phyloP scores from a whole-genome alignment of 2,329 filamentous ascomycete genomes.

The Colletotrichum sp. region DNA sequence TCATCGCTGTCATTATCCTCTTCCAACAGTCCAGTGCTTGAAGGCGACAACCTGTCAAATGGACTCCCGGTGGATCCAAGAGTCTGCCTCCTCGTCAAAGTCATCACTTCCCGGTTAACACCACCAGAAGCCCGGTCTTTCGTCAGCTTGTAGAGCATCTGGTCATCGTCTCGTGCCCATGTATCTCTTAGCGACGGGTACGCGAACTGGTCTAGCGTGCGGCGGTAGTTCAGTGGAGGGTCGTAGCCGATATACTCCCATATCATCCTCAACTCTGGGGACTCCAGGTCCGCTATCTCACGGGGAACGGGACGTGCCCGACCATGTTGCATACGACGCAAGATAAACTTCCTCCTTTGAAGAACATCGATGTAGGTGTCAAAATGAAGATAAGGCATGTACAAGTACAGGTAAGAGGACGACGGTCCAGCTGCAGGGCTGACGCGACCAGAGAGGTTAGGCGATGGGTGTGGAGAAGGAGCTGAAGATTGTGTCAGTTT shows the following conservation, averaged over 20 bases:
- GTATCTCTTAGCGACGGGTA: conserved; percentile 67
- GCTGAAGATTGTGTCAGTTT: conserved; percentile 25
- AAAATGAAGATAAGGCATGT: conserved; percentile 66
- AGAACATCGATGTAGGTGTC: conserved; percentile 66
- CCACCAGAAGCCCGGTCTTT: conserved; percentile 43
- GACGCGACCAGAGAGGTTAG: neutral
- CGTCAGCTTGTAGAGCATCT: conserved; percentile 71
- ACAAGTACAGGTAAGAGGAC: conserved; percentile 49
- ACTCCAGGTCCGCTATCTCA: conserved; percentile 56
- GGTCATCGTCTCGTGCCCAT: conserved; percentile 64
- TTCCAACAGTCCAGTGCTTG: conserved; percentile 14
- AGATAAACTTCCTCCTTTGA: conserved; percentile 58
- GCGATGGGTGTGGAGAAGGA: conserved; percentile 38
- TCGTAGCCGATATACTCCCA: conserved; percentile 68
- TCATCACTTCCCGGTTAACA: conserved; percentile 21
- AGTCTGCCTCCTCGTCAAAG: conserved; percentile 13
- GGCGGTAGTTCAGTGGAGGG: conserved; percentile 63
- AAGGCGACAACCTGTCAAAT: conserved; percentile 4
- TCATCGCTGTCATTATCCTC: conserved; percentile 31
- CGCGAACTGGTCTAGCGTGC: conserved; percentile 67
- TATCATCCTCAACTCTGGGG: conserved; percentile 62
- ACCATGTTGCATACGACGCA: conserved; percentile 55
- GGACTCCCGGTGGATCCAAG: conserved; percentile 4
- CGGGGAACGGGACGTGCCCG: conserved; percentile 60
- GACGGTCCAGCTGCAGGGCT: conserved; percentile 16